Conservation (phyloP, 1,139 yeast species). For the Kodamaea sp. region DNA sequence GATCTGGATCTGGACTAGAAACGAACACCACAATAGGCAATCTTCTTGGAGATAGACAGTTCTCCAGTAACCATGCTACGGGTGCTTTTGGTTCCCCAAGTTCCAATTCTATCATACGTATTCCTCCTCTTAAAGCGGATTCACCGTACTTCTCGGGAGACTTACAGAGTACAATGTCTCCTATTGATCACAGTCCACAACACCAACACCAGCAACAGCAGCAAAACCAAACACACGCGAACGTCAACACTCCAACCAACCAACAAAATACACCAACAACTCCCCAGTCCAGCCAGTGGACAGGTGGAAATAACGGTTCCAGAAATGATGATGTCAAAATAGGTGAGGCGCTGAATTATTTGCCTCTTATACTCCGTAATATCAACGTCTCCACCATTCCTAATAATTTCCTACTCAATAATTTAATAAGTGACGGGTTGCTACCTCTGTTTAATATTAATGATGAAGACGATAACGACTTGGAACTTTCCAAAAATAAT, state of each 20-base stretch:
- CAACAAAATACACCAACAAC: constrained; percentile 6
- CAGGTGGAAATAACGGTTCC: background rate
- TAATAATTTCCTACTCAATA: constrained; percentile 42
- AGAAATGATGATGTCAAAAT: constrained; percentile 11
- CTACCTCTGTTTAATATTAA: constrained; percentile 30
- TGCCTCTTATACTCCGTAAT: constrained; percentile 64
- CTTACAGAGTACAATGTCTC: constrained; percentile 20
- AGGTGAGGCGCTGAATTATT: constrained; percentile 50
- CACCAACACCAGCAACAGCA: constrained; percentile 9
- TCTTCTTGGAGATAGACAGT: background rate
- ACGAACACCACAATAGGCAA: background rate
- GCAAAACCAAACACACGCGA: constrained; percentile 1
- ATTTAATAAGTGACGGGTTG: constrained; percentile 17
- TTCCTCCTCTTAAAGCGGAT: constrained; percentile 22
- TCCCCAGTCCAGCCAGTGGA: constrained; percentile 6
- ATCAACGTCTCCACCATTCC: constrained; percentile 65
- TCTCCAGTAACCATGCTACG: constrained; percentile 9
- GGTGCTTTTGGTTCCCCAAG: constrained; percentile 31
- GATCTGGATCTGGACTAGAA: background rate
- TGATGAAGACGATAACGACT: constrained; percentile 38
- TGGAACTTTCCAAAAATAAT: constrained; percentile 29
- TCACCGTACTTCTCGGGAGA: constrained; percentile 33
- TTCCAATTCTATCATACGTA: constrained; percentile 15
- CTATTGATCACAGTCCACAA: constrained; percentile 19
- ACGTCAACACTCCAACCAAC: constrained; percentile 3